Evolutionary conservation across 805 yeast species (phyloP).

Genomic region (Yamadazyma sp.): DNA sequence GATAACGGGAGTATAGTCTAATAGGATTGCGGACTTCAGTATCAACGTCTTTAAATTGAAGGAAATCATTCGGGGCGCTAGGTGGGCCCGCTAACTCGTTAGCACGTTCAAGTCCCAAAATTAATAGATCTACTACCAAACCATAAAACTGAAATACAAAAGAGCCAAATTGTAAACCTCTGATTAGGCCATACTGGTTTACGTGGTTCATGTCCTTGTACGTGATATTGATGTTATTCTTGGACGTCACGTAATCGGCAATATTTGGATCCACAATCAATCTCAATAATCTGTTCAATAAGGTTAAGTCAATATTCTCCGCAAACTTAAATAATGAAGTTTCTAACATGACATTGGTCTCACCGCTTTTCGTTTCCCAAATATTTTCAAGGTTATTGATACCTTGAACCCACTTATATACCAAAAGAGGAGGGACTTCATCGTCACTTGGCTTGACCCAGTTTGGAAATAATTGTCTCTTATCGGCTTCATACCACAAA

Average conservation of each 20-base stretch:
- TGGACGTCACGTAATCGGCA: slow-evolving; percentile 93
- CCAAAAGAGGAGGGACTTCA: slow-evolving; percentile 89
- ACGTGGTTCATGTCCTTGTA: slow-evolving; percentile 96
- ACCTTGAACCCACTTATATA: slow-evolving; percentile 93
- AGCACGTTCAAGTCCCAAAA: slow-evolving; percentile 87
- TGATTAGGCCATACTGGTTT: slow-evolving; percentile 80
- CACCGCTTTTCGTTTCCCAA: slow-evolving; percentile 78
- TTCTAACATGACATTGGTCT: slow-evolving; percentile 81
- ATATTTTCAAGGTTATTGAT: slow-evolving; percentile 73
- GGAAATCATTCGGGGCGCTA: slow-evolving; percentile 68
- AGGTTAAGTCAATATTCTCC: slow-evolving; percentile 85
- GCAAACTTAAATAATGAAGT: slow-evolving; percentile 67
- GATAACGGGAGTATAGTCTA: slow-evolving; percentile 74
- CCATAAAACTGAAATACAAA: slow-evolving; percentile 92
- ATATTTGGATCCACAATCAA: slow-evolving; percentile 83
- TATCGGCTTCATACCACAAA: slow-evolving; percentile 93
- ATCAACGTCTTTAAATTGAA: slow-evolving; percentile 61
- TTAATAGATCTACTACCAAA: slow-evolving; percentile 72
- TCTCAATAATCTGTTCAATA: slow-evolving; percentile 76
- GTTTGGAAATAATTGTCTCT: slow-evolving; percentile 82
- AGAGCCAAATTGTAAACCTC: slow-evolving; percentile 89
- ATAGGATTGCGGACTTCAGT: slow-evolving; percentile 74
- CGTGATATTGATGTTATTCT: slow-evolving; percentile 76
- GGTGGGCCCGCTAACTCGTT: slow-evolving; percentile 81
- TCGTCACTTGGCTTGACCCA: slow-evolving; percentile 96